Evolutionary conservation across 1,139 yeast species (phyloP).

Genomic region (Yamadazyma spencermartinsiae): DNA sequence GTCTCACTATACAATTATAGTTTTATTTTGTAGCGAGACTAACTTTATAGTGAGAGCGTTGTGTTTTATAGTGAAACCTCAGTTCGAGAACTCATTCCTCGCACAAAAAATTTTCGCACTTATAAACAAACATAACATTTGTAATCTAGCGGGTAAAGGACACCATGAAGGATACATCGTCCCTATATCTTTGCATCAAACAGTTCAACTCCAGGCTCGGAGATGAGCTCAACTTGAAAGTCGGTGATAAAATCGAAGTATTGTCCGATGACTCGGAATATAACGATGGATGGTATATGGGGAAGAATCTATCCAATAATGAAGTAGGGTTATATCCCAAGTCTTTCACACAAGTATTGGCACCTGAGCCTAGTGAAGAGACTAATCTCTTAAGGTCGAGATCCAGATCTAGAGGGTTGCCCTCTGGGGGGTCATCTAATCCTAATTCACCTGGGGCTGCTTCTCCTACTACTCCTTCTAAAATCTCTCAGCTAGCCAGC

Average conservation of each 20-base stretch:
- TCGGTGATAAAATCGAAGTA: conserved; percentile 87
- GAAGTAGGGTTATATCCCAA: conserved; percentile 88
- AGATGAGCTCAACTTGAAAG: conserved; percentile 77
- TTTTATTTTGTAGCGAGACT: no score
- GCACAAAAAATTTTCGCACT: conserved; percentile 1
- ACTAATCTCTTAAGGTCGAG: conserved; percentile 38
- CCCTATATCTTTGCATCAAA: conserved; percentile 63
- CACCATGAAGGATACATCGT: conserved; percentile 4
- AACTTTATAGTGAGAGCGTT: no score
- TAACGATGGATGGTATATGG: conserved; percentile 97
- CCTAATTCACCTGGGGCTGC: conserved; percentile 9
- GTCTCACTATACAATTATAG: no score
- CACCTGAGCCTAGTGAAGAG: conserved; percentile 15
- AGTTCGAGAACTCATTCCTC: no score
- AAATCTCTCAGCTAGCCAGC: conserved; percentile 17
- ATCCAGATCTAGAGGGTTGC: conserved; percentile 58
- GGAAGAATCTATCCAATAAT: conserved; percentile 69
- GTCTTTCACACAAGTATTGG: conserved; percentile 63
- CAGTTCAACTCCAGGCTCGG: conserved; percentile 85
- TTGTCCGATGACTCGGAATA: conserved; percentile 90
- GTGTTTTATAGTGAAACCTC: no score
- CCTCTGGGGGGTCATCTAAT: conserved; percentile 18
- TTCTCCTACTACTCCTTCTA: conserved; percentile 7
- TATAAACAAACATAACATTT: neutral
- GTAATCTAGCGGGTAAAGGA: neutral